Conservation (phyloP, 768 basidiomycete species). For the Suillus placidus region DNA sequence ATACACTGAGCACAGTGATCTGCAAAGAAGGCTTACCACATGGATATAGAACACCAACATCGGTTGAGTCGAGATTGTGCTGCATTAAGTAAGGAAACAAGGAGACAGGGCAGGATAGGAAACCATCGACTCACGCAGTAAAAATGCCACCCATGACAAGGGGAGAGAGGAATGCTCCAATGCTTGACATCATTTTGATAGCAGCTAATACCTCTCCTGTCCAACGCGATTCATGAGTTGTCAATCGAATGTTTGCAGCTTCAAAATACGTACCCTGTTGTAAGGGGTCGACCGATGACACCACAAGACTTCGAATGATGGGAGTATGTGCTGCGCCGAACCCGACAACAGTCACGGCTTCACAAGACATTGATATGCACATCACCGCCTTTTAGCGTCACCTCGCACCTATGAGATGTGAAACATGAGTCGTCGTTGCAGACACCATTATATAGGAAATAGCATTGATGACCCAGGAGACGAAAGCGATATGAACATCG, state of each 20-base stretch:
- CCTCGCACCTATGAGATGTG: constrained; percentile 21
- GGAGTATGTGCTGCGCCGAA: constrained; percentile 20
- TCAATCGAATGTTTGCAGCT: too few relatives aligned
- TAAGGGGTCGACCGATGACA: constrained; percentile 29
- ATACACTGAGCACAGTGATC: not conserved
- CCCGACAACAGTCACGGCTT: constrained; percentile 26
- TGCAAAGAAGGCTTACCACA: constrained; percentile 17
- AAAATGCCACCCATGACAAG: constrained; percentile 35
- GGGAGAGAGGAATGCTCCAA: constrained; percentile 27
- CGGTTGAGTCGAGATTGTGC: constrained; percentile 24
- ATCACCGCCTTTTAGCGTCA: too few relatives aligned
- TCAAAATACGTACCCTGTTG: constrained; percentile 26
- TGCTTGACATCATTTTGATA: constrained; percentile 28
- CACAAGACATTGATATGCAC: not conserved
- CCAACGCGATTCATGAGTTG: not conserved
- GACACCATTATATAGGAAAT: constrained; percentile 19
- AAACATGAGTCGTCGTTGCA: constrained; percentile 11
- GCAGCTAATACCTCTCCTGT: constrained; percentile 34
- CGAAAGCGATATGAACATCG: constrained; percentile 31
- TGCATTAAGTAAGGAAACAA: not conserved
- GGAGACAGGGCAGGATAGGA: not conserved
- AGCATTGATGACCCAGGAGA: constrained; percentile 20
- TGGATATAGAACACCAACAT: constrained; percentile 29
- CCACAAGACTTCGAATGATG: constrained; percentile 28
- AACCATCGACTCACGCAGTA: constrained; percentile 17